Conservation (phyloP, 2,329 filamentous ascomycete genomes). For the Tympanopsis confertula region DNA sequence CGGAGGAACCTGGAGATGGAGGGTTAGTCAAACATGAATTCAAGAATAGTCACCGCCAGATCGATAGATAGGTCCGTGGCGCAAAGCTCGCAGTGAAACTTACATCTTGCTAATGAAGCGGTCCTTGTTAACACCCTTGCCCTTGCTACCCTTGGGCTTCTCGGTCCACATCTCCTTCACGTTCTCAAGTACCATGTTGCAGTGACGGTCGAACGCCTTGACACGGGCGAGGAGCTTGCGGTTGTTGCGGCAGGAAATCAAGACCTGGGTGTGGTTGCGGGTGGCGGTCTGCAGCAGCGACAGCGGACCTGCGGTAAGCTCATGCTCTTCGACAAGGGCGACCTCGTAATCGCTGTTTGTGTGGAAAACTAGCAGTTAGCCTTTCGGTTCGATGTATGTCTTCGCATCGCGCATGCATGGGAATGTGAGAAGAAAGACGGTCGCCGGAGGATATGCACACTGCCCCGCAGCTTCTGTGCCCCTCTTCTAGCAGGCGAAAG, state of each 20-base stretch:
- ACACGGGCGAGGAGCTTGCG: slow-evolving; percentile 93
- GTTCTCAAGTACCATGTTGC: slow-evolving; percentile 97
- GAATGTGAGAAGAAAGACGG: slow-evolving; percentile 8
- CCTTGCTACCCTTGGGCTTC: slow-evolving; percentile 82
- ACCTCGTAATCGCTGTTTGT: slow-evolving; percentile 39
- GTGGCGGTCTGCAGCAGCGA: slow-evolving; percentile 96
- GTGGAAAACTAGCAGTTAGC: slow-evolving; percentile 7
- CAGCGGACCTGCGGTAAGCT: slow-evolving; percentile 69
- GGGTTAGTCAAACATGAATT: slow-evolving; percentile 1
- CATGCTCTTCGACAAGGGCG: slow-evolving; percentile 57
- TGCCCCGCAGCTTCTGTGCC: no score
- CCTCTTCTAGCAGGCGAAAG: no score
- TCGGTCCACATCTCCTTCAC: slow-evolving; percentile 99
- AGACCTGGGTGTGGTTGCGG: slow-evolving; percentile 83
- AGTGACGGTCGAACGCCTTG: slow-evolving; percentile 96
- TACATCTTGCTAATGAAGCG: slow-evolving; percentile 96
- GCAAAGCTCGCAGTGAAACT: slow-evolving; percentile 19
- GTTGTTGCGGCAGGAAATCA: slow-evolving; percentile 97
- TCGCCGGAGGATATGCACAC: no score
- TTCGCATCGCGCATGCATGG: slow-evolving; percentile 84
- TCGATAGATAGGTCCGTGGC: slow-evolving; percentile 2
- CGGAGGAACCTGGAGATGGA: slow-evolving; percentile 56
- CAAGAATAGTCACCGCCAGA: slow-evolving; percentile 2
- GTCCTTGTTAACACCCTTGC: slow-evolving; percentile 89
- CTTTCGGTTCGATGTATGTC: slow-evolving; percentile 16